Percentiles rank a stretch among this genome's conserved stretches.
Conservation (phyloP, 179 eudicot species). For the Sideroxylon spinosum region DNA sequence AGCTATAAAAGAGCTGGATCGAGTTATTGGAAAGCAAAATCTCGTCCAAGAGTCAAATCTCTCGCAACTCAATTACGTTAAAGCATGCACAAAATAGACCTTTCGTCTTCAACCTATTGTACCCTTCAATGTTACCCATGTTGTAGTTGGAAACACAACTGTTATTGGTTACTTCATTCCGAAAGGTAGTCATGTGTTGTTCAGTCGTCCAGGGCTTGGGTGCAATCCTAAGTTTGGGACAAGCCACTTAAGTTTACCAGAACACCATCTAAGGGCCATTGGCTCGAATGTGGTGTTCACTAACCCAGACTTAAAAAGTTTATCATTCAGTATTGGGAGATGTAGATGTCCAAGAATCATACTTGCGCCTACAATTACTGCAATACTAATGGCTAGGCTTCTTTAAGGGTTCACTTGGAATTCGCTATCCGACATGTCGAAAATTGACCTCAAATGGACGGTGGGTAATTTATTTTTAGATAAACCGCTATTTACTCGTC, state of each 20-base stretch:
- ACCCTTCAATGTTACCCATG: slow-evolving; percentile 24
- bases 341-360: slow-evolving; percentile 8
- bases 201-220: slow-evolving; percentile 23
- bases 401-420: slow-evolving; percentile 28
- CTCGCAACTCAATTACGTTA: slow-evolving; percentile 24
- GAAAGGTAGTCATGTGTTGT: slow-evolving; percentile 23
- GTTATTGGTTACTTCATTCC: slow-evolving; percentile 23
- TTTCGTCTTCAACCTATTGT: slow-evolving; percentile 24
- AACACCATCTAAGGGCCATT: slow-evolving; percentile 17
- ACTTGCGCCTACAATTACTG: slow-evolving; percentile 23
- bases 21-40: slow-evolving; percentile 18
- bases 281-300: slow-evolving; percentile 1
- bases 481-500: slow-evolving; percentile 20
- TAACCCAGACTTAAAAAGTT: slow-evolving; percentile 3
- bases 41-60: slow-evolving; percentile 25
- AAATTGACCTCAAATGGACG: slow-evolving; percentile 15
- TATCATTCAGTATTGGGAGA: slow-evolving; percentile 19
- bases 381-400: slow-evolving; percentile 24
- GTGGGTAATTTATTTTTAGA: not conserved
- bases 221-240: slow-evolving; percentile 23
- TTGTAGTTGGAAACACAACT: slow-evolving; percentile 5
- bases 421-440: not conserved
- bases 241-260: slow-evolving; percentile 22
- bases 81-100: slow-evolving; percentile 20
- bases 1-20: slow-evolving; percentile 20